phyloP scores from a whole-genome alignment of 2,329 filamentous ascomycete genomes.

The Stachybotrys elegans region DNA sequence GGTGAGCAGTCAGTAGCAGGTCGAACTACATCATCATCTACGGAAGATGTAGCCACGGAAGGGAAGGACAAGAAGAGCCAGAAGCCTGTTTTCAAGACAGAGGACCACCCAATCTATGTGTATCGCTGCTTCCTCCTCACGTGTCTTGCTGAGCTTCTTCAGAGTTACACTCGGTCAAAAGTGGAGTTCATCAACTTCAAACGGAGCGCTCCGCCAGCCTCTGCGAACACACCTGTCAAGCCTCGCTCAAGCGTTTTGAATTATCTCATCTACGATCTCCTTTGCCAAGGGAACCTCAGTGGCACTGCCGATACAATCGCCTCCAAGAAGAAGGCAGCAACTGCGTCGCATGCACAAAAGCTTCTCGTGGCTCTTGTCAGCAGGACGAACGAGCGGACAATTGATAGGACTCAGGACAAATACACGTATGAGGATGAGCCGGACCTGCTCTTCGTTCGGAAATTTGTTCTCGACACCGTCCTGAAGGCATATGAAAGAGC shows the following conservation, averaged over 20 bases:
- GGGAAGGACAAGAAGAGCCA: slow-evolving; percentile 59
- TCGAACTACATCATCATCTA: slow-evolving; percentile 21
- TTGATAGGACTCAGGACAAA: slow-evolving; percentile 50
- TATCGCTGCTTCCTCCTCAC: slow-evolving; percentile 94
- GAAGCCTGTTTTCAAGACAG: slow-evolving; percentile 79
- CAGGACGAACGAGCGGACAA: slow-evolving; percentile 75
- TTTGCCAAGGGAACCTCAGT: slow-evolving; percentile 55
- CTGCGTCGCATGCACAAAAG: slow-evolving; percentile 79
- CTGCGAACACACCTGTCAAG: slow-evolving; percentile 84
- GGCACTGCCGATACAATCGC: slow-evolving; percentile 69
- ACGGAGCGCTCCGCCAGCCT: slow-evolving; percentile 78
- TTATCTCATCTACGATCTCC: slow-evolving; percentile 80
- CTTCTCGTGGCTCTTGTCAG: slow-evolving; percentile 82
- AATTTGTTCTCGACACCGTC: slow-evolving; percentile 90
- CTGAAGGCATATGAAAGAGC: slow-evolving; percentile 90
- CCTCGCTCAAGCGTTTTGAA: slow-evolving; percentile 89
- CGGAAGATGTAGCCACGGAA: slow-evolving; percentile 18
- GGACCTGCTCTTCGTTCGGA: slow-evolving; percentile 85
- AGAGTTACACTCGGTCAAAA: slow-evolving; percentile 91
- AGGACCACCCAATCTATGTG: slow-evolving; percentile 92
- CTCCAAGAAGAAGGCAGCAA: slow-evolving; percentile 80
- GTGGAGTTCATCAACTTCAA: slow-evolving; percentile 99
- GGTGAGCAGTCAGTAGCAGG: slow-evolving; percentile 19
- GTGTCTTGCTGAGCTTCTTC: slow-evolving; percentile 83
- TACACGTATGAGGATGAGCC: slow-evolving; percentile 71